Base-by-base conservation (phyloP, 768 basidiomycete genomes). In the Boletus subparvulus region DNA sequence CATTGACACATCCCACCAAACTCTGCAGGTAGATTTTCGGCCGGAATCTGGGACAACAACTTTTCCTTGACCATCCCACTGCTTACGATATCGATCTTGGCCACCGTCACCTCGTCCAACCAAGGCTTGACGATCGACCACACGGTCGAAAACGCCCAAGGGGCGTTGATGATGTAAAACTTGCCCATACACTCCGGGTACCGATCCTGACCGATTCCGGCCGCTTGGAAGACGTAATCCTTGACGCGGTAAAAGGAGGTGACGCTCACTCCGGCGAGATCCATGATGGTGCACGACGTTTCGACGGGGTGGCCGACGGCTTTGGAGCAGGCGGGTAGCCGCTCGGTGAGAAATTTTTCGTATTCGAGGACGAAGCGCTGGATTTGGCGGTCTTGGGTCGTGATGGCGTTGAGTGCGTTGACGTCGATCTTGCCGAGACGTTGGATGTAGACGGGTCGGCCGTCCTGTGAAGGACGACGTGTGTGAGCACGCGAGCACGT, bases 161-260 rank as follows among this genome's bases (percentile, higher is more conserved):
- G 96, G 0, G 93, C 91, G 68, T 98, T 98, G 82, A 97, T 90
- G 81, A 98, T 94, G 80, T 92, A 99, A 79, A 99, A 98, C 70
- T 91, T 92, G 77, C 96, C 96, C 96, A 98, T 93, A 62, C 81
- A 85, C 73, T 96, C 92, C 2, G 94, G 92, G 73, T 94, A 98
- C 62, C 89, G 80, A 77, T 97, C 83, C 73, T 97, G 94, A 12
- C 92, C 92, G 72, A 99, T 87, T 28, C 71, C 68, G 0, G 88
- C 77, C 0, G 94, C 90, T 21, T 82, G 73, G 59, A 79, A 81
- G 42, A 98, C 89, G 78, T 94, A 96, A 74, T 92, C 90, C 76
- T 92, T 95, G 75, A 98, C 94, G 67, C 83, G 83, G 73, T 88
- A 94, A 70, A 98, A 98, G 69, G 84, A 85, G 59, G 81, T 73